Evolutionary conservation across 1,284 basidiomycete genomes (phyloP), one percentile per base, ranked within the genome.

Genomic region (Albatrellus sp.): DNA sequence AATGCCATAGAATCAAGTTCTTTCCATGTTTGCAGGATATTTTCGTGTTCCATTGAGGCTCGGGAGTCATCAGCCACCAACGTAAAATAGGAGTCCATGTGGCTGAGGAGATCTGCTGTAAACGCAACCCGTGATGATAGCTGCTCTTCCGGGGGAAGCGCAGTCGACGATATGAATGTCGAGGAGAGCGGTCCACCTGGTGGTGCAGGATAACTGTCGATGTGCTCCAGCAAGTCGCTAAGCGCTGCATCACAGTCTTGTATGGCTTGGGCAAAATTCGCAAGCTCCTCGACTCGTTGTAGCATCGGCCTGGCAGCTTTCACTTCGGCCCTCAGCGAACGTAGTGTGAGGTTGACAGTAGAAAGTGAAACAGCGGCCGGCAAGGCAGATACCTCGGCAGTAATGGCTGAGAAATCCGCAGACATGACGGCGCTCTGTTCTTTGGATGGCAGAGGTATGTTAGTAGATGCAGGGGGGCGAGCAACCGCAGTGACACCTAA

Each of bases 181-280:
- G 77, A 75, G 2, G 70, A 67, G 28, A 80, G 58, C 67, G 57
- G n/a, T 70, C 69, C 14, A 30, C 66, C 52, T 4, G 82, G 79
- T 19, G 66, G 55, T 13, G 71, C 66, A 11, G 83, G 80, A 54
- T 76, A 84, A 52, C 77, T 80, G 58, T 90, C 87, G 45, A 89
- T 71, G 53, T 88, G 83, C 54, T 89, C 83, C 42, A 90, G 62
- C 7, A 90, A 66, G 55, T 89, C 83, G 54, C 87, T 90, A 34
- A 90, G 65, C 14, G 77, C 73, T n/a, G 68, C 63, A 55, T 90
- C 88, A 51, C 83, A 87, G 13, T 59, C 57, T 20, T 66, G 64
- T 9, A 82, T 57, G 24, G 65, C 57, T 20, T 67, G 59, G 2
- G 67, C 60, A 44, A 89, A 63, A 14, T 65, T 61, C 4, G 70